Evolutionary conservation across 495 filamentous ascomycete species (phyloP).

Genomic region (Glarea lozoyensis): DNA sequence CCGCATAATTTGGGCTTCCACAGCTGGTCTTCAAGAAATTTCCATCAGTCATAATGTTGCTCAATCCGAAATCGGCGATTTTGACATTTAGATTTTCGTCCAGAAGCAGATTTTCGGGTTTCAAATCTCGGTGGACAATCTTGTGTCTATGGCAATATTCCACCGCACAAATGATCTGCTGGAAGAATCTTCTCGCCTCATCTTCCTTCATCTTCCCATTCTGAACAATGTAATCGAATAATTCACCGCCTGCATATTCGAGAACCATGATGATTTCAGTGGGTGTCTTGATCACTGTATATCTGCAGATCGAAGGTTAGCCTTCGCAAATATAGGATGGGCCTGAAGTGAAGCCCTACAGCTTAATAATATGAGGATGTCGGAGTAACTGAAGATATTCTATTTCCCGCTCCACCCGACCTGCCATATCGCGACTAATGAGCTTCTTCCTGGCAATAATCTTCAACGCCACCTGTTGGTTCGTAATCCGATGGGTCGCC

Average conservation of each 20-base stretch:
- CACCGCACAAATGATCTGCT: constrained; percentile 98
- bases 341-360: constrained; percentile 61
- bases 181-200: constrained; percentile 91
- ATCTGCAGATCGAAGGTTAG: constrained; percentile 27
- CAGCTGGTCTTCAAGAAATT: constrained; percentile 99
- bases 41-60: constrained; percentile 99
- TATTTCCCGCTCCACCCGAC: constrained; percentile 93
- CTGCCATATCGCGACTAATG: constrained; percentile 92
- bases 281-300: constrained; percentile 90
- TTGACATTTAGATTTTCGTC: constrained; percentile 95
- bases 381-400: constrained; percentile 92
- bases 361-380: constrained; percentile 98
- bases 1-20: constrained; percentile 95
- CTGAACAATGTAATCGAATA: constrained; percentile 95
- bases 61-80: constrained; percentile 96
- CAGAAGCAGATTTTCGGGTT: constrained; percentile 92
- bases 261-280: constrained; percentile 97
- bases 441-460: constrained; percentile 94
- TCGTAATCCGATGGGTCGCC: constrained; percentile 80
- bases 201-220: constrained; percentile 83
- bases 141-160: constrained; percentile 99
- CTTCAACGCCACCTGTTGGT: constrained; percentile 92
- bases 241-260: constrained; percentile 90
- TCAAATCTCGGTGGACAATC: constrained; percentile 95
- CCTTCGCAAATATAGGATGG: no score